Evolutionary conservation across 2,329 filamentous ascomycete genomes (phyloP).

Genomic region (Fusarium paranaense): DNA sequence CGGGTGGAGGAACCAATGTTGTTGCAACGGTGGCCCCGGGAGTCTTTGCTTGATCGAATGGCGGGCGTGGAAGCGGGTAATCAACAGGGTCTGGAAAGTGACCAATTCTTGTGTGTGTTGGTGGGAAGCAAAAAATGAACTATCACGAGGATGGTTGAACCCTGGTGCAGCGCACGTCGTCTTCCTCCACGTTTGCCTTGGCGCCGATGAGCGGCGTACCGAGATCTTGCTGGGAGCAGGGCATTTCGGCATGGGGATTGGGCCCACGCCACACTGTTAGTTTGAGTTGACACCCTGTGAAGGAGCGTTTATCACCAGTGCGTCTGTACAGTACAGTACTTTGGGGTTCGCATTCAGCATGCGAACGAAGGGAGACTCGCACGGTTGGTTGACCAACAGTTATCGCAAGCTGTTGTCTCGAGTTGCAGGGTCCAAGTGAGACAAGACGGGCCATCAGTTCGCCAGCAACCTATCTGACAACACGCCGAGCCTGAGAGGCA

Average conservation of each 20-base stretch:
- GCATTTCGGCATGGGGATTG: constrained; percentile 34
- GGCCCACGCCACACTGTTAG: constrained; percentile 29
- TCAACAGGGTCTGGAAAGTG: constrained; percentile 4
- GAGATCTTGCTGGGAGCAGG: constrained; percentile 35
- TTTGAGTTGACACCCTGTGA: constrained; percentile 30
- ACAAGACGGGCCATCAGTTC: constrained; percentile 2
- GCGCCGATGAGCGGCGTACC: constrained; percentile 20
- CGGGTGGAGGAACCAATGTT: constrained; percentile 22
- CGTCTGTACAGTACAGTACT: not conserved
- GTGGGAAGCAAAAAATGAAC: constrained; percentile 17
- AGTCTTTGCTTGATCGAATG: constrained; percentile 20
- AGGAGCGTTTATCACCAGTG: constrained; percentile 25
- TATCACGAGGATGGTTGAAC: constrained; percentile 29
- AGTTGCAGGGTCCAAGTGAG: constrained; percentile 3
- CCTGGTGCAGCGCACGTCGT: constrained; percentile 18
- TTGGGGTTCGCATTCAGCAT: not conserved
- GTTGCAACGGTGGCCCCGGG: constrained; percentile 31
- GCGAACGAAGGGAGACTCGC: constrained; percentile 14
- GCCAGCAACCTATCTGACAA: not conserved
- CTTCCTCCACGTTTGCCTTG: constrained; percentile 17
- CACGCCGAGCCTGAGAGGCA: not conserved
- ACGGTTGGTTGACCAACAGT: not conserved
- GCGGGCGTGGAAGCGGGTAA: constrained; percentile 3
- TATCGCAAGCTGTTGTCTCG: not conserved
- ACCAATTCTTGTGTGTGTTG: not conserved